phyloP scores from a whole-genome alignment of 352 stramenopile species.

The Globisporangium yorkense region DNA sequence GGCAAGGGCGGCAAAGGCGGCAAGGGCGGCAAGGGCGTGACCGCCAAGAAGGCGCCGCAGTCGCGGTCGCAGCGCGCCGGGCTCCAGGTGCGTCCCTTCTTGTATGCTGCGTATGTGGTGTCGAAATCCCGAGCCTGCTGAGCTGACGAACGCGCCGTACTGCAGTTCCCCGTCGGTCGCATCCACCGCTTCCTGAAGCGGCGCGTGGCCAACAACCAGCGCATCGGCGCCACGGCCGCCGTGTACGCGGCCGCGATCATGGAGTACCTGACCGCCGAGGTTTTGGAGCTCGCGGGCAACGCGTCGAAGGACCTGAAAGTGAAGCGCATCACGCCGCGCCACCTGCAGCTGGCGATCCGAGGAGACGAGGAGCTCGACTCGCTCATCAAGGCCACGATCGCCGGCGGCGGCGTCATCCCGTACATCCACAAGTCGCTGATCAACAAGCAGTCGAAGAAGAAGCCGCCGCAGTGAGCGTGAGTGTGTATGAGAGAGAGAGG shows the following conservation, averaged over 20 bases:
- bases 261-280: slow-evolving; percentile 99
- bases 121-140: neutral
- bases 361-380: slow-evolving; percentile 99
- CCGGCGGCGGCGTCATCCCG: slow-evolving; percentile 99
- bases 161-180: slow-evolving; percentile 98
- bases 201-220: slow-evolving; percentile 97
- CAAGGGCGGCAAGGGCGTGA: slow-evolving; percentile 99
- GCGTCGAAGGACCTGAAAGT: slow-evolving; percentile 97
- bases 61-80: slow-evolving; percentile 97
- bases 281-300: slow-evolving; percentile 98
- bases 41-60: slow-evolving; percentile 98
- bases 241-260: slow-evolving; percentile 99
- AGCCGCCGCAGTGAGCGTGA: slow-evolving; percentile 53
- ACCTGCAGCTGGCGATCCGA: slow-evolving; percentile 99
- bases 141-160: neutral
- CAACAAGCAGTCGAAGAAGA: slow-evolving; percentile 95
- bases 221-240: slow-evolving; percentile 98
- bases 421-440: slow-evolving; percentile 99
- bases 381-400: slow-evolving; percentile 99
- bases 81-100: slow-evolving; percentile 79
- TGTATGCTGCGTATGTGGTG: neutral
- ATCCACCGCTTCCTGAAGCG: slow-evolving; percentile 99
- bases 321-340: slow-evolving; percentile 98
- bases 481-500: slow-evolving; percentile 4
- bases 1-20: slow-evolving; percentile 96